Evolutionary conservation across 495 filamentous ascomycete species (phyloP), one percentile per base, ranked within the genome.

Genomic region (Poronia punctata): DNA sequence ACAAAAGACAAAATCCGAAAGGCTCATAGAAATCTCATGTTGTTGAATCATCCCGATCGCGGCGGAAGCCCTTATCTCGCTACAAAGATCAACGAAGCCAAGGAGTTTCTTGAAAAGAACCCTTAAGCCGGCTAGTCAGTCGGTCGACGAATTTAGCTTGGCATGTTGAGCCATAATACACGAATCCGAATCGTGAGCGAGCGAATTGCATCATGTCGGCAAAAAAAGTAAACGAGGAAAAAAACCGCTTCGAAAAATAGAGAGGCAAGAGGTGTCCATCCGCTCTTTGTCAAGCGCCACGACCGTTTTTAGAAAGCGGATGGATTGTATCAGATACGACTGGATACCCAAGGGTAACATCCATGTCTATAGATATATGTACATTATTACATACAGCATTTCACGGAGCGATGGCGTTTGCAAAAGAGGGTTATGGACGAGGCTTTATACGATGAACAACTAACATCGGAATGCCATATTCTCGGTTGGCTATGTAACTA

Each of bases 81-180:
- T 7, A 94, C 88, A 31, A 98, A 98, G 61, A 84, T 97, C 59
- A 97, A 97, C 63, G 90, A 97, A 63, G 90, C 90, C 27, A 97
- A 97, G 62, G 90, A 97, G 61, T 82, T 96, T 49, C 57, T 97
- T 53, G 90, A 97, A 62, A 97, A 95, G 68, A 70, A 38, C 21
- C n/a, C n/a, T n/a, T n/a, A n/a, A n/a, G 35, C 29, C 18, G 29
- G 14, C 36, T 46, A 27, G 24, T n/a, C n/a, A 20, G 21, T 27
- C 10, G 30, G 12, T n/a, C n/a, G n/a, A n/a, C n/a, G n/a, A n/a
- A n/a, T n/a, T n/a, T n/a, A n/a, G n/a, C 48, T 2, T 54, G 53
- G 28, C 56, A 27, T 21, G 8, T 16, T 6, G 17, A 8, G 15
- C 20, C 10, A 28, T 32, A 29, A 7, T 18, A 10, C 21, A 28